Evolutionary conservation across 2,329 filamentous ascomycete species (phyloP).

Genomic region (Bipolaris bicolor): DNA sequence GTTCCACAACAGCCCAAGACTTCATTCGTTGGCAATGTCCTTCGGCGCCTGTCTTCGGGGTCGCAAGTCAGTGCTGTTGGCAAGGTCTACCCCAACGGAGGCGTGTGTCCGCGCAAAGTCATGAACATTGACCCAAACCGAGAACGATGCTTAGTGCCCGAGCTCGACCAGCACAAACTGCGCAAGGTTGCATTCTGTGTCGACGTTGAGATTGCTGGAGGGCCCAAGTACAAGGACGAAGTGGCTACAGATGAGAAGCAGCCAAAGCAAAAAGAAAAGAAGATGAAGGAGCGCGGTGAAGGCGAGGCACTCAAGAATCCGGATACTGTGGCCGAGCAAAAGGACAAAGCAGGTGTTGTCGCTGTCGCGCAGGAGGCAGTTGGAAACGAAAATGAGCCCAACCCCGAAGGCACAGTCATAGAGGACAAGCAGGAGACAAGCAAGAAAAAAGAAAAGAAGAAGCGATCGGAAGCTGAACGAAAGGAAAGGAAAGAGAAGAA

Average conservation of each 20-base stretch:
- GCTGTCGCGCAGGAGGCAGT: slow-evolving; percentile 49
- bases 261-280: slow-evolving; percentile 62
- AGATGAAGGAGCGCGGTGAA: slow-evolving; percentile 71
- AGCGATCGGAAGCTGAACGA: slow-evolving; percentile 88
- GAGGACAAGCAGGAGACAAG: slow-evolving; percentile 52
- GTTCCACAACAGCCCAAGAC: slow-evolving; percentile 76
- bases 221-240: slow-evolving; percentile 74
- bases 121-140: slow-evolving; percentile 85
- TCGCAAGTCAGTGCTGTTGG: slow-evolving; percentile 53
- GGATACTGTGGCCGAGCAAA: slow-evolving; percentile 60
- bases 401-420: slow-evolving; percentile 47
- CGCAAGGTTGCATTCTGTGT: slow-evolving; percentile 93
- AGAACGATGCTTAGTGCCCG: slow-evolving; percentile 77
- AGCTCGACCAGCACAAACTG: slow-evolving; percentile 80
- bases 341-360: slow-evolving; percentile 57
- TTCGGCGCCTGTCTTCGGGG: slow-evolving; percentile 78
- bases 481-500: slow-evolving; percentile 92
- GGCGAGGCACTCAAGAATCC: slow-evolving; percentile 75
- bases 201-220: slow-evolving; percentile 93
- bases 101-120: slow-evolving; percentile 77
- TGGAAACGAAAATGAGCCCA: slow-evolving; percentile 50
- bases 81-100: slow-evolving; percentile 65
- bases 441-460: slow-evolving; percentile 94
- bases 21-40: slow-evolving; percentile 79
- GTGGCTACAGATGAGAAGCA: slow-evolving; percentile 55